These are phyloP conservation scores for Populus tremula DNA, from an alignment of 345 rosid species.

Conservation along the genomic window DNA sequence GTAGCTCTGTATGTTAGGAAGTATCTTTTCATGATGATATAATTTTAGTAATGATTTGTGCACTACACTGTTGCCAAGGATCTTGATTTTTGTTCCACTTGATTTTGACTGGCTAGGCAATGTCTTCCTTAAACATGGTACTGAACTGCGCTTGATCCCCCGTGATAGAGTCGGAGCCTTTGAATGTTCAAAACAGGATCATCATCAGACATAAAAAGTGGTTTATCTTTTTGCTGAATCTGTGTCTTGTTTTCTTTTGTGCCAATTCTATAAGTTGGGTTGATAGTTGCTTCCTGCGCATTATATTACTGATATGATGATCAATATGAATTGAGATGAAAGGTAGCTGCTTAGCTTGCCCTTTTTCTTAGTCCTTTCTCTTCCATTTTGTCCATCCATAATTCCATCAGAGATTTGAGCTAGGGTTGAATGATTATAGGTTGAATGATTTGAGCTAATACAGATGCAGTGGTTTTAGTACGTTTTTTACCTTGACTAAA, in stretches of 20 bases:
- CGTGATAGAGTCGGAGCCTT: slow-evolving; percentile 90
- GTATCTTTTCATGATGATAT: neutral
- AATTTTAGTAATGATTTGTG: neutral
- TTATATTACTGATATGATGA: neutral
- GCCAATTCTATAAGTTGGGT: neutral
- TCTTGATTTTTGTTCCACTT: neutral
- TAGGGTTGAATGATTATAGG: neutral
- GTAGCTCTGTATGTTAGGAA: neutral
- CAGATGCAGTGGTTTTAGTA: neutral
- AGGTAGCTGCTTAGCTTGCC: neutral
- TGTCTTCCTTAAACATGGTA: slow-evolving; percentile 94
- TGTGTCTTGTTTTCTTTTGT: neutral
- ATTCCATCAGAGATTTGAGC: neutral
- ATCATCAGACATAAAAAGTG: neutral
- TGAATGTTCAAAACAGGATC: slow-evolving; percentile 5
- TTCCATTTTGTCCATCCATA: neutral
- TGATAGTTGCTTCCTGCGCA: neutral
- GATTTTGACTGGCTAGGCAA: slow-evolving; percentile 50
- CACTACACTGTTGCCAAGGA: neutral
- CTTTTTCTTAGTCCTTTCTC: neutral
- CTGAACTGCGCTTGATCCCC: slow-evolving; percentile 90
- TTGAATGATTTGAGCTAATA: neutral
- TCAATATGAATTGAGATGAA: neutral
- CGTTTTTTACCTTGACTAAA: neutral
- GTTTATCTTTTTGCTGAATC: neutral